Evolutionary conservation across 352 stramenopile species (phyloP), one percentile per base, ranked within the genome.

Genomic region (Phytophthora fragariae): DNA sequence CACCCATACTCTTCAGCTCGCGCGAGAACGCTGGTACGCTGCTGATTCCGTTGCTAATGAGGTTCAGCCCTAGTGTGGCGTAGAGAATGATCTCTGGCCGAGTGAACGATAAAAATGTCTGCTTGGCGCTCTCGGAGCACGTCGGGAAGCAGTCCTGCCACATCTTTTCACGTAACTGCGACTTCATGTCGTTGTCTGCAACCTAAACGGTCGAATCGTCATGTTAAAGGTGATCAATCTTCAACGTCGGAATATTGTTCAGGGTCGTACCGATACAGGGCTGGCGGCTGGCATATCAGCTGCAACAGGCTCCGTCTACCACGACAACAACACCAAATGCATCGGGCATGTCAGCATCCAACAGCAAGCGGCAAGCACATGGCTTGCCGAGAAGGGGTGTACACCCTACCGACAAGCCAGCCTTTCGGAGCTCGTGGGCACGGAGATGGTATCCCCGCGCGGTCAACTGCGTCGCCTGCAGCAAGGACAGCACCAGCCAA

Each of bases 21-120:
- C 89, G 75, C 11, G 88, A 95, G 65, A 93, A 96, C 24, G 88
- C 79, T 44, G 88, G 84, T 21, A 96, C 89, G 57, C 85, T 94
- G 65, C 83, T 93, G 64, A 92, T 93, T 60, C 89, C 87, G 57
- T 93, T 93, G 77, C 85, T 90, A 67, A 96, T 93, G 63, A 96
- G 83, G 49, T 94, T 94, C 14, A 96, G 85, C 3, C 89, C 89
- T 44, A 96, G 61, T 33, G 89, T 94, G 44, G 89, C 80, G 74
- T 95, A 93, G 27, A 96, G 57, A n/a, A 96, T 87, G 31, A 94
- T 84, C 41, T 87, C 80, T 33, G 88, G 84, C 58, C 80, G 91
- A 21, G 85, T 82, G 50, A 96, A 93, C 11, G 87, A 86, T 56
- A 94, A 82, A 68, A 84, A 95, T 52, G 89, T 83, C 65, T 94